Evolutionary conservation across 306 rosid species (phyloP), one percentile per base, ranked within the genome.

Genomic region (Corylus americana): DNA sequence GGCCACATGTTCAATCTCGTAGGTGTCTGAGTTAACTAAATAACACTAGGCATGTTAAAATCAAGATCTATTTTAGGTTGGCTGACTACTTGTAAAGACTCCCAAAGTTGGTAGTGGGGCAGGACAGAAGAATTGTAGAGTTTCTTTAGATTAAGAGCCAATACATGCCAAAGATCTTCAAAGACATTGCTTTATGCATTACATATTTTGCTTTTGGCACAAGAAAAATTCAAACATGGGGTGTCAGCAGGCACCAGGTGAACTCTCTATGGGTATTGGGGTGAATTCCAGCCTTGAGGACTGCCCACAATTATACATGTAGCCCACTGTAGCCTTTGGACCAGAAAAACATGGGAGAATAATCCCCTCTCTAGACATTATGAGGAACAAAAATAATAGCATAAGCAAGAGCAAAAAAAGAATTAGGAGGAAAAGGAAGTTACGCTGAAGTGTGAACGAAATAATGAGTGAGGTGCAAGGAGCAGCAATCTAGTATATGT

Each of bases 401-500:
- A 49, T 48, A 47, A 48, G 73, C 27, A 64, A 67, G 17, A 74
- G 79, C 4, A 10, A 2, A 0, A 35, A 64, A 64, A 63, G 14
- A 49, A 49, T 1, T 49, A 49, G 14, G 4, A 59, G 83, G 75
- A 70, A 10, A 57, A 73, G 71, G 77, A 66, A 76, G 80, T 67
- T 91, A 95, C 99, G 77, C 74, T 90, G 88, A 95, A 95, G 90
- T 90, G 99, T 12, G 99, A 90, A 73, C 99, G 98, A 45, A 93
- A 90, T 53, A 95, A 86, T 58, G 98, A 88, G 81, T 93, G 94
- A 67, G 99, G 98, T 27, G 97, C 86, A 54, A 95, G 77, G 82
- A 95, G 98, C 80, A 95, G 90, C 85, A 95, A 77, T 76, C 99
- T 91, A 55, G 91, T 70, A 87, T 95, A 95, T 12, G 99, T 91